Conservation (phyloP, 2,329 filamentous ascomycete genomes). For the Blastomyces percursus region DNA sequence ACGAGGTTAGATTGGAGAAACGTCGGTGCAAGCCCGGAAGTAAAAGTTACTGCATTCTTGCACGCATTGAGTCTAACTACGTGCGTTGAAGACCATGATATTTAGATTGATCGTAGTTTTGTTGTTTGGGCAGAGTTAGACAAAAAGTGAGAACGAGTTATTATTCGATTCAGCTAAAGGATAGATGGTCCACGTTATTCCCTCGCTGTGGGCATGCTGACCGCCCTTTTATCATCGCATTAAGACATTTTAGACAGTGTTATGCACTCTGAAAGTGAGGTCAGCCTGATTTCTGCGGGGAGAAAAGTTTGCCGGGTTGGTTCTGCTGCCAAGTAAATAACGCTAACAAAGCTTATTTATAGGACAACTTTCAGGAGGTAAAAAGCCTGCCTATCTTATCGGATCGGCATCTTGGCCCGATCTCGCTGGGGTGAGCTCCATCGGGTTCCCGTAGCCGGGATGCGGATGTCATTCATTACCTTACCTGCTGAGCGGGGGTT, state of each 20-base stretch:
- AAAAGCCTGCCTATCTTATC: slow-evolving; percentile 3
- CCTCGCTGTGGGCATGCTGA: background rate
- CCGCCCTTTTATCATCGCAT: background rate
- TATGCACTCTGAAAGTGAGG: background rate
- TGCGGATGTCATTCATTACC: background rate
- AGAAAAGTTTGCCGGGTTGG: background rate
- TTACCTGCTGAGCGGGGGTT: background rate
- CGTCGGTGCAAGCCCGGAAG: slow-evolving; percentile 45
- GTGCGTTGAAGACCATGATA: background rate
- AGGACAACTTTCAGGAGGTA: background rate
- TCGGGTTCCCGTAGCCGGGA: background rate
- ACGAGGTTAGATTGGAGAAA: slow-evolving; percentile 54
- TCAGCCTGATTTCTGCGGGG: too few species aligned
- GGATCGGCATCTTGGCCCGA: slow-evolving; percentile 3
- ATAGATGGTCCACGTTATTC: background rate
- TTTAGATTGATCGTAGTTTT: background rate
- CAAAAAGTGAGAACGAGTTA: background rate
- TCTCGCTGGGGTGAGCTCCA: background rate
- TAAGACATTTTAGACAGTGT: background rate
- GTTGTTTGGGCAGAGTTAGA: background rate
- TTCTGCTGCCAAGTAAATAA: background rate
- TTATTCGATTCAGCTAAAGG: background rate
- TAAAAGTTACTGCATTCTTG: slow-evolving; percentile 22
- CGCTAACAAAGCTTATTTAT: background rate
- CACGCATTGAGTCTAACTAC: background rate